phyloP scores from a whole-genome alignment of 2,329 filamentous ascomycete species.

The Colletotrichum sp. region DNA sequence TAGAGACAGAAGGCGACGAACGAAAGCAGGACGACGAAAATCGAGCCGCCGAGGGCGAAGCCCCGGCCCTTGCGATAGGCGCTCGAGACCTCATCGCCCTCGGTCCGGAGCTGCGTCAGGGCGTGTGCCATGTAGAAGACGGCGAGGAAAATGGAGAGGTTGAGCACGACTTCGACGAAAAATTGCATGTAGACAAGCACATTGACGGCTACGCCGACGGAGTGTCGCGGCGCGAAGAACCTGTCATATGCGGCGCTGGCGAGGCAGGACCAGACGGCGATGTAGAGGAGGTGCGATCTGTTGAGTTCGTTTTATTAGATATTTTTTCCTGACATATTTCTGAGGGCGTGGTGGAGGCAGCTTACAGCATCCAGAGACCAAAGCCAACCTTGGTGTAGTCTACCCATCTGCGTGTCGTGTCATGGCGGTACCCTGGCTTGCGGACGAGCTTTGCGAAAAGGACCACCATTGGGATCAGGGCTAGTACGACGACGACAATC shows the following conservation, averaged over 20 bases:
- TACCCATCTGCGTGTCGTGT: background rate
- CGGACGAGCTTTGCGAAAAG: background rate
- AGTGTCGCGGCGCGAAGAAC: background rate
- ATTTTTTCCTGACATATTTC: background rate
- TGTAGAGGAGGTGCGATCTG: background rate
- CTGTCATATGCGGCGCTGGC: background rate
- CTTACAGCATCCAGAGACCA: background rate
- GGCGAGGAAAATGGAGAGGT: background rate
- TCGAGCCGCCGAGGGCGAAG: background rate
- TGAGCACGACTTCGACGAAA: background rate
- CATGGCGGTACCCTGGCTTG: background rate
- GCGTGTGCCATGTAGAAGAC: slow-evolving; percentile 1
- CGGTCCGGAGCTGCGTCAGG: background rate
- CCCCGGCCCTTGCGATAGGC: background rate
- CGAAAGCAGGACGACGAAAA: background rate
- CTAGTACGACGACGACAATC: background rate
- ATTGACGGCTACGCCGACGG: background rate
- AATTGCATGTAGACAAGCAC: background rate
- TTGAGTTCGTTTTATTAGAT: background rate
- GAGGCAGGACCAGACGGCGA: background rate
- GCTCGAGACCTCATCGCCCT: background rate
- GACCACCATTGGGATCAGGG: background rate
- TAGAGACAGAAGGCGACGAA: background rate
- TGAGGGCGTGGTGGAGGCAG: background rate
- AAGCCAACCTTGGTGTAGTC: background rate